These are phyloP conservation scores for Nitzschia putrida DNA, from an alignment of 108 stramenopile species.

Conservation along the genomic window DNA sequence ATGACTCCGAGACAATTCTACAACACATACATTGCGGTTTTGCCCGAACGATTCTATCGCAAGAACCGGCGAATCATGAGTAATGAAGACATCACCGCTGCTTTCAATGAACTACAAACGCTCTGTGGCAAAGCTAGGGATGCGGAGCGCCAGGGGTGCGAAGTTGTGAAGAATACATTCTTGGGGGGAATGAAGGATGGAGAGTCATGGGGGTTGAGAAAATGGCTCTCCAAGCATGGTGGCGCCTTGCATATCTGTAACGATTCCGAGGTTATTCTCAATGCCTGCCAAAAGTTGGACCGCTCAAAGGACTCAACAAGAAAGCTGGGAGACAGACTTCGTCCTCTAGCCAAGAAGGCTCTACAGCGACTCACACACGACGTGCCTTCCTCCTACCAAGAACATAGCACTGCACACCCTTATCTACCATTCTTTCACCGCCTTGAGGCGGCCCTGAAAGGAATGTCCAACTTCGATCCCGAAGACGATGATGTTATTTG, in stretches of 20 bases:
- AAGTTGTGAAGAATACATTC: slow-evolving; percentile 82
- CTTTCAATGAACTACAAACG: slow-evolving; percentile 53
- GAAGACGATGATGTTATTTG: slow-evolving; percentile 87
- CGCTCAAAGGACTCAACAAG: slow-evolving; percentile 48
- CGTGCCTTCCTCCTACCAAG: slow-evolving; percentile 86
- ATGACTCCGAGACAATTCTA: slow-evolving; percentile 76
- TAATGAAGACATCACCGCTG: slow-evolving; percentile 40
- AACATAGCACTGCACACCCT: slow-evolving; percentile 81
- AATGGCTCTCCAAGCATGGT: slow-evolving; percentile 83
- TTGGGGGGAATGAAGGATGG: slow-evolving; percentile 89
- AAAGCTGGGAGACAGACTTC: slow-evolving; percentile 58
- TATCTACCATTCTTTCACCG: slow-evolving; percentile 89
- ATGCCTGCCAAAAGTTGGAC: slow-evolving; percentile 59
- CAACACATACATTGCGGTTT: slow-evolving; percentile 54
- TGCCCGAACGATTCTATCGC: slow-evolving; percentile 64
- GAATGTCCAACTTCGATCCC: slow-evolving; percentile 82
- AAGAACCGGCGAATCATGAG: slow-evolving; percentile 66
- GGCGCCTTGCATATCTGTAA: slow-evolving; percentile 82
- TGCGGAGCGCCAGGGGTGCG: slow-evolving; percentile 58
- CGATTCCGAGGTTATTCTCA: slow-evolving; percentile 74
- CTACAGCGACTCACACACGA: slow-evolving; percentile 67
- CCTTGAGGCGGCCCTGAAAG: slow-evolving; percentile 73
- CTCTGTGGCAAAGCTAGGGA: slow-evolving; percentile 55
- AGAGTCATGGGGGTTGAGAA: slow-evolving; percentile 86
- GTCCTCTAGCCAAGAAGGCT: slow-evolving; percentile 67